Evolutionary conservation across 768 basidiomycete genomes (phyloP), one percentile per base, ranked within the genome.

Genomic region (Psilocybe cyanescens): DNA sequence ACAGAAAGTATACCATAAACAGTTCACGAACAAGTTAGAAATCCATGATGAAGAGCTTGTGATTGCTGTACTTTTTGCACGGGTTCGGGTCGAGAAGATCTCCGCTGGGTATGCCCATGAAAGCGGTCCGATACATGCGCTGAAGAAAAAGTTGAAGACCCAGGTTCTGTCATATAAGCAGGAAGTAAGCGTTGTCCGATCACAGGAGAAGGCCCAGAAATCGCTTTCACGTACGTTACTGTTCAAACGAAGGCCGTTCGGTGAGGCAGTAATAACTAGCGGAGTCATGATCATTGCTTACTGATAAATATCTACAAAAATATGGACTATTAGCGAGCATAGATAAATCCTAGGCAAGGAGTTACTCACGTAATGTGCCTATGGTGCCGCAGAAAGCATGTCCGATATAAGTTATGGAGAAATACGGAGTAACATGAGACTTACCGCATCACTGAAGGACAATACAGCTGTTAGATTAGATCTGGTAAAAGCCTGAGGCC

Each of bases 111-210:
- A 78, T 3, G 79, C 80, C 80, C 80, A 82, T 0, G 77, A 78
- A 7, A 80, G 68, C 7, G 79, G 79, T 1, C 79, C 80, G 35
- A 81, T 79, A 54, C 78, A 79, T 2, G 78, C 73, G 55, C 75
- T 78, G 65, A 80, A 81, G 71, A 80, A 79, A 72, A 81, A 79
- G 62, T 80, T 79, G 75, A 81, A 81, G 39, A 81, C 63, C 79
- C 79, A 81, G 14, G 78, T 81, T 31, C 75, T 78, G 37, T 12
- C 45, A 17, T 19, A 31, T 37, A 28, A 45, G 19, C 8, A 29
- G 14, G 35, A 30, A 14, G 55, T 57, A 8, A 57, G 28, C 7
- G 14, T 35, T 11, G 33, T 35, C 29, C 16, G 45, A 47, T 12
- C 28, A 31, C n/a, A 29, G 45, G n/a, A 29, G 28, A 46, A 30